A percentile compares a stretch with the other conserved stretches of the same genome.
Evolutionary conservation across 495 filamentous ascomycete genomes (phyloP).

Genomic region (Aspergillus mulundensis): DNA sequence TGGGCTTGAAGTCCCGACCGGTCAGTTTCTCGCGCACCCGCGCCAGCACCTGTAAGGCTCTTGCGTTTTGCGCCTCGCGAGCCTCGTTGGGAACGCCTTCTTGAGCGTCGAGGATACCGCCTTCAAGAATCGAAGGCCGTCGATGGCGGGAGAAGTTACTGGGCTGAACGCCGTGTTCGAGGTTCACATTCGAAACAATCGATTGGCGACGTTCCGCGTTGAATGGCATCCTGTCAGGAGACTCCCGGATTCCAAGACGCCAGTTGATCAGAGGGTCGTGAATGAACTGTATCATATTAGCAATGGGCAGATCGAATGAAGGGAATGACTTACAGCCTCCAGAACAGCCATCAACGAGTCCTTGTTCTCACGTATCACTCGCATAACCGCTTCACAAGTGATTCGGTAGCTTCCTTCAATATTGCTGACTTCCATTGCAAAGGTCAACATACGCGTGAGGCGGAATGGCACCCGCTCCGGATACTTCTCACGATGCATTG

Average conservation of each 20-base stretch:
- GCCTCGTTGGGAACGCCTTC: constrained; percentile 50
- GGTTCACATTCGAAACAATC: constrained; percentile 64
- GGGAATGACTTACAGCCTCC: constrained; percentile 74
- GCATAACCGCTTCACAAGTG: constrained; percentile 97
- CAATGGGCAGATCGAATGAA: not conserved
- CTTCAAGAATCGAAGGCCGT: constrained; percentile 48
- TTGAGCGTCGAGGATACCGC: constrained; percentile 45
- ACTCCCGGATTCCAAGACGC: constrained; percentile 85
- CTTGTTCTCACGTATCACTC: constrained; percentile 92
- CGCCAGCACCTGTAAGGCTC: constrained; percentile 86
- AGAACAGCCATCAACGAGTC: constrained; percentile 97
- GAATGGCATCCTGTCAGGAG: constrained; percentile 73
- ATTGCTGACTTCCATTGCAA: constrained; percentile 99
- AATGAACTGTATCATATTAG: constrained; percentile 67
- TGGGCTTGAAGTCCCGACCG: constrained; percentile 57
- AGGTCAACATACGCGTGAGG: constrained; percentile 95
- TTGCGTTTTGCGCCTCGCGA: constrained; percentile 83
- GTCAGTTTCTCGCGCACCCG: constrained; percentile 94
- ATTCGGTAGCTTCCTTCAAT: constrained; percentile 97
- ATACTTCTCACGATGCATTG: constrained; percentile 99
- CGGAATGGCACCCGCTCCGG: constrained; percentile 97
- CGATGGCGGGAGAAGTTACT: constrained; percentile 46
- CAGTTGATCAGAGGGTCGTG: constrained; percentile 97
- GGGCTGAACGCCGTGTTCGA: constrained; percentile 41
- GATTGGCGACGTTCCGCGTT: constrained; percentile 73